phyloP scores from a whole-genome alignment of 495 filamentous ascomycete genomes.

The Tirmania nivea region DNA sequence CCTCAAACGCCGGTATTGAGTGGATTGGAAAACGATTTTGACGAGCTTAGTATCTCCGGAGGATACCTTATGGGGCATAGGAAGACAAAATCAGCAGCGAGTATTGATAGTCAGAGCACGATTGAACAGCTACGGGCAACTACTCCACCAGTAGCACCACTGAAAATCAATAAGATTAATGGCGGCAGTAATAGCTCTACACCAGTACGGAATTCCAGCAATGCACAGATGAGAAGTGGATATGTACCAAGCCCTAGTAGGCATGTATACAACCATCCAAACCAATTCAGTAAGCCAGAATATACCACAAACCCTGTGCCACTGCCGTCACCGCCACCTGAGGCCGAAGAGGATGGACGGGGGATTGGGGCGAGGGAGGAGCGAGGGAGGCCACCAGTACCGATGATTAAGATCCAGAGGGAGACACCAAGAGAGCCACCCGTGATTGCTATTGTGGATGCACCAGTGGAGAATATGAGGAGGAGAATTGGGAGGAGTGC shows the following conservation, averaged over 20 bases:
- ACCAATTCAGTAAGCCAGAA: constrained; percentile 13
- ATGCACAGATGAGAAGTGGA: background rate
- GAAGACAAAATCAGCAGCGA: background rate
- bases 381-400: constrained; percentile 7
- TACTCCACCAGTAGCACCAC: background rate
- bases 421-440: background rate
- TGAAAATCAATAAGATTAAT: background rate
- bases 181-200: background rate
- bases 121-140: background rate
- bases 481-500: background rate
- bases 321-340: constrained; percentile 14
- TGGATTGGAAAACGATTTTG: background rate
- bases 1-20: background rate
- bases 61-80: background rate
- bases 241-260: background rate
- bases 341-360: constrained; percentile 17
- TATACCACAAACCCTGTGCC: constrained; percentile 18
- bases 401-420: constrained; percentile 20
- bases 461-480: background rate
- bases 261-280: constrained; percentile 9
- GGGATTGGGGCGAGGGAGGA: background rate
- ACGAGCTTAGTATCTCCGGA: background rate
- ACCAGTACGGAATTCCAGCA: background rate
- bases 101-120: background rate
- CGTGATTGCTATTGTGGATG: background rate